A percentile compares a stretch with the other conserved stretches of the same genome.
Conservation (phyloP, 306 rosid genomes). For the Quercus parvula region DNA sequence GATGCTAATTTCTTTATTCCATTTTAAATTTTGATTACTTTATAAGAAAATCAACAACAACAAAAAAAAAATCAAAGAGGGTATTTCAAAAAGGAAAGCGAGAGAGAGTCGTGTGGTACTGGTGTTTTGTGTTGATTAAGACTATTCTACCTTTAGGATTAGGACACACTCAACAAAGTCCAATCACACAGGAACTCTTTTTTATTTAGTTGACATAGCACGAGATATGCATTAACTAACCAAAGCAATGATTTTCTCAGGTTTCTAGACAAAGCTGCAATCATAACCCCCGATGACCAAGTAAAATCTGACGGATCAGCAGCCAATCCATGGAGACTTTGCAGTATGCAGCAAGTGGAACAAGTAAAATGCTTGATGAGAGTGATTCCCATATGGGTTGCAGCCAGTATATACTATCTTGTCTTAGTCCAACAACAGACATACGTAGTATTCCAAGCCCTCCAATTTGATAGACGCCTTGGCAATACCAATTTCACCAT, state of each 20-base stretch:
- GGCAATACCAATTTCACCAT: conserved; percentile 49
- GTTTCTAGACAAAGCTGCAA: conserved; percentile 77
- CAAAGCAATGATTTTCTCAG: conserved; percentile 26
- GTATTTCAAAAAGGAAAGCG: no score
- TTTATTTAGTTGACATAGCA: no score
- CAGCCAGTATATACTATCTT: conserved; percentile 38
- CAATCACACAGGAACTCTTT: no score
- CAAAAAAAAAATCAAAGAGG: no score
- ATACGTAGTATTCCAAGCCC: conserved; percentile 74
- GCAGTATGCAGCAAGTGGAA: conserved; percentile 84
- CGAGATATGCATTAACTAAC: neutral
- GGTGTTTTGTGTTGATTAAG: no score
- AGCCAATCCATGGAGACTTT: conserved; percentile 72
- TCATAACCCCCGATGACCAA: conserved; percentile 42
- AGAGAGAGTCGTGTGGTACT: no score
- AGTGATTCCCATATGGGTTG: conserved; percentile 65
- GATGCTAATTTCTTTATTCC: no score
- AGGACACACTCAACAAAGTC: no score
- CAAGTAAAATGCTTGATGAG: conserved; percentile 69
- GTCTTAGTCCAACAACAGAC: conserved; percentile 55
- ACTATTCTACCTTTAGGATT: no score
- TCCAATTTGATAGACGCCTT: conserved; percentile 57
- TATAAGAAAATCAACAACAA: no score
- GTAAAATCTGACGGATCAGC: conserved; percentile 67
- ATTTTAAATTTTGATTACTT: no score